Evolutionary conservation across 2,329 filamentous ascomycete genomes (phyloP), one percentile per base, ranked within the genome.

Genomic region (Cucurbitaria berberidis): DNA sequence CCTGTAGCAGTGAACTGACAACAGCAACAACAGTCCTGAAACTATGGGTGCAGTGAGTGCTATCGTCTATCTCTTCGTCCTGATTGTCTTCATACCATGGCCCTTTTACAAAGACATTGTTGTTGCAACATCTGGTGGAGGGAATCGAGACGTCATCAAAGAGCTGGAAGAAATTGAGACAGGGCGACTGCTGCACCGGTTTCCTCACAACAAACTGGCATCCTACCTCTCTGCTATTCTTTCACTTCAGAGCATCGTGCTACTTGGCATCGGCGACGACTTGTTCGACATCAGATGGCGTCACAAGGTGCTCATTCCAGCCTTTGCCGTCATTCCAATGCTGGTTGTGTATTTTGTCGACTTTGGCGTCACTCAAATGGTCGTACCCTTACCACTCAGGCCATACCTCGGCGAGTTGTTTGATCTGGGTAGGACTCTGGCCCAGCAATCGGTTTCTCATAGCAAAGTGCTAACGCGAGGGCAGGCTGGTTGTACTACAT

Each of bases 101-200:
- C 90, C 93, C 1, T 98, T 99, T 76, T 98, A 97, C 81, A 96
- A 97, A 77, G 93, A 98, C 73, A 96, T 99, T 62, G 93, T 97
- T 22, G 90, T 91, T 15, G 92, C 93, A 34, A 98, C 95, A 18
- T 96, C 91, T 62, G 95, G 93, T 59, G 93, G 92, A 59, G 93
- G 93, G 43, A 97, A 97, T 76, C 83, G 90, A 60, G 93, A 97
- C 77, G 86, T 95, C 5, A 89, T 96, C 11, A 77, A 91, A 66
- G 85, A 90, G 70, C 79, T 86, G 39, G 84, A 89, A 60, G 82
- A 90, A 59, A 86, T 93, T 55, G 88, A 96, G 74, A 87, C 86
- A 60, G 95, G 93, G 47, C 86, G 93, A 51, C 87, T 96, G 68
- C 80, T 98, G 57, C 93, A 98, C 76, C 85, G 87, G 50, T 99